Evolutionary conservation across 306 rosid species (phyloP), one percentile per base, ranked within the genome.

Genomic region (Vigna radiata): DNA sequence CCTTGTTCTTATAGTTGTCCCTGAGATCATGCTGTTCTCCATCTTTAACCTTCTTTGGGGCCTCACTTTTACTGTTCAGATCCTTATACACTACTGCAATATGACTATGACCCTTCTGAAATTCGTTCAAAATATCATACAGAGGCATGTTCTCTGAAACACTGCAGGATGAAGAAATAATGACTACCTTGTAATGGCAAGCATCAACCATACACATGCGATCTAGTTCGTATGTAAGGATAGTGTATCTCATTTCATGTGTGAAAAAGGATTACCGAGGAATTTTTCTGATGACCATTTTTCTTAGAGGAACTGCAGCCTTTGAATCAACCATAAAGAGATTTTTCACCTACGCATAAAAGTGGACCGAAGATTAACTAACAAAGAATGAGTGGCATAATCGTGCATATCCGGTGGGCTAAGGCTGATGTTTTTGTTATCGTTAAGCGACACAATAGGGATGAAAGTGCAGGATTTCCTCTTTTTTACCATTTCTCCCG

Each of bases 41-140:
- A 53, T 83, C 90, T 65, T 83, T 86, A 77, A 44, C 80, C 63
- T 80, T 83, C 47, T 71, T 81, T 46, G 80, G 78, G 64, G 84
- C 70, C 75, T 82, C 91, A 7, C 62, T 86, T 83, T 81, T 84
- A 81, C 85, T 89, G 69, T 85, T 89, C 76, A 82, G 85, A 79
- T 92, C 90, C 88, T 81, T 87, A 79, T 88, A 90, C 62, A 92
- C 97, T 78, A 95, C 97, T 70, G 99, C 99, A 83, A 95, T 95
- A 86, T 95, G 99, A 81, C 99, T 95, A 86, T 95, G 99, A 60
- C 97, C 99, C 85, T 95, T 95, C 81, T 95, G 99, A 81, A 95
- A 95, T 86, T 95, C 97, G 72, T 95, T 95, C 63, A 95, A 85
- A 72, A 95, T 92, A 81, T 95, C 99, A 84, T 95, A 95, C 36